Base-by-base conservation (phyloP, 169 alveolate species). In the Plasmodium gonderi region DNA sequence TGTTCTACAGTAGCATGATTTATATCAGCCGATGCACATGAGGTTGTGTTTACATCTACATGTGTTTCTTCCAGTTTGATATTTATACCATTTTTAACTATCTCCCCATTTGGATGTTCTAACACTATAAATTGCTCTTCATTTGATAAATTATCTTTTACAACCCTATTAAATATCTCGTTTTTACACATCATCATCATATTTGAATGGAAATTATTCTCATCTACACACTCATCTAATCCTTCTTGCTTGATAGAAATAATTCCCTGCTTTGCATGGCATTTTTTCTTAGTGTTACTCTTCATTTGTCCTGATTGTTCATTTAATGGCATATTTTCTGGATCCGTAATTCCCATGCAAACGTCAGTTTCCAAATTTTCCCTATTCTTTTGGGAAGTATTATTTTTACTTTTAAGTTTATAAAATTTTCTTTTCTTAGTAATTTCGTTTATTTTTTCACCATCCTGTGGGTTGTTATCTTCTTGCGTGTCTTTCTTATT, bases 341-440 rank as follows among this genome's bases (percentile, higher is more conserved):
- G 23, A 69, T 72, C 64, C 1, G 38, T 11, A 20, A 47, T 69
- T 1, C 29, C 68, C 49, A 31, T 0, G 65, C 42, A 17, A 5
- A 49, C 51, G 14, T 47, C 77, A 17, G 54, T 20, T 17, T 69
- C 85, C 3, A 6, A 26, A 47, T 14, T 12, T 26, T 47, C 23
- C 17, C 33, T 51, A 47, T 29, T 47, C 23, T 33, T 74, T 20
- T 44, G 36, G 23, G 44, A 33, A 23, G 77, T 72, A 68, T 29
- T 54, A 3, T 3, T 49, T 49, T 72, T 83, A 83, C 42, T 83
- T 38, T 83, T 83, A 49, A 14, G 33, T 72, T 83, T 83, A 72
- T 49, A 45, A 17, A 3, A 17, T 51, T 42, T 83, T 38, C 36
- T 49, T 49, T 36, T 64, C 17, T 36, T 36, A 23, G 77, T 26